A percentile compares a stretch with the other conserved stretches of the same genome.
Conservation (phyloP, 805 yeast species). For the Lachancea waltii region DNA sequence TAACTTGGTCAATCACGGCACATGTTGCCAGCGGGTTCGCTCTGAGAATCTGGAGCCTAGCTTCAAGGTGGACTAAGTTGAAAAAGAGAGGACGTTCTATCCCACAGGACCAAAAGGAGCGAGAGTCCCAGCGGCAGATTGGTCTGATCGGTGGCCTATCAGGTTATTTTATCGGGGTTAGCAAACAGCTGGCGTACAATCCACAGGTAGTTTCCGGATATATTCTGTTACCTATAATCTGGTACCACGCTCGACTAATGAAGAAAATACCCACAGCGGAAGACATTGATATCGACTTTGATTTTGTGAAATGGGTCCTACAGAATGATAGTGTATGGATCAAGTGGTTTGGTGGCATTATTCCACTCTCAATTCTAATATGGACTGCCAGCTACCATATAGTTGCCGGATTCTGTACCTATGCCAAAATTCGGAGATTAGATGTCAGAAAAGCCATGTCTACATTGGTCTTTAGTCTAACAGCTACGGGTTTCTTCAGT, state of each 20-base stretch:
- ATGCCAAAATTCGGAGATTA: conserved; percentile 15
- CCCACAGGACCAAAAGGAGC: conserved; percentile 13
- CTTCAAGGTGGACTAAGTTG: conserved; percentile 4
- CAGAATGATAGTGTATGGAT: conserved; percentile 14
- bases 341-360: conserved; percentile 19
- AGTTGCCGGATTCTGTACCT: conserved; percentile 22
- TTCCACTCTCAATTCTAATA: conserved; percentile 19
- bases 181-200: conserved; percentile 13
- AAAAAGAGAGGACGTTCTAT: conserved; percentile 7
- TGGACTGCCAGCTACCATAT: conserved; percentile 23
- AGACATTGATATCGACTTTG: conserved; percentile 17
- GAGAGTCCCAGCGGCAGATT: conserved; percentile 17
- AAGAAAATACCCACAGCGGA: conserved; percentile 15
- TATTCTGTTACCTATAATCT: conserved; percentile 15
- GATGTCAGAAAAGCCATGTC: conserved; percentile 18
- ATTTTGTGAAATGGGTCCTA: conserved; percentile 22
- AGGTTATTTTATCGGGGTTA: conserved; percentile 23
- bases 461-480: conserved; percentile 12
- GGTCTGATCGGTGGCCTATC: conserved; percentile 24
- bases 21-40: conserved; percentile 13
- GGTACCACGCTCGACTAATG: conserved; percentile 20
- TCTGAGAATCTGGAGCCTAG: conserved; percentile 13
- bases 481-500: conserved; percentile 15
- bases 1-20: conserved; percentile 10
- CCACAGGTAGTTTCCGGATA: conserved; percentile 24